phyloP scores from a whole-genome alignment of 331 rosid species.

The Arachis monticola region DNA sequence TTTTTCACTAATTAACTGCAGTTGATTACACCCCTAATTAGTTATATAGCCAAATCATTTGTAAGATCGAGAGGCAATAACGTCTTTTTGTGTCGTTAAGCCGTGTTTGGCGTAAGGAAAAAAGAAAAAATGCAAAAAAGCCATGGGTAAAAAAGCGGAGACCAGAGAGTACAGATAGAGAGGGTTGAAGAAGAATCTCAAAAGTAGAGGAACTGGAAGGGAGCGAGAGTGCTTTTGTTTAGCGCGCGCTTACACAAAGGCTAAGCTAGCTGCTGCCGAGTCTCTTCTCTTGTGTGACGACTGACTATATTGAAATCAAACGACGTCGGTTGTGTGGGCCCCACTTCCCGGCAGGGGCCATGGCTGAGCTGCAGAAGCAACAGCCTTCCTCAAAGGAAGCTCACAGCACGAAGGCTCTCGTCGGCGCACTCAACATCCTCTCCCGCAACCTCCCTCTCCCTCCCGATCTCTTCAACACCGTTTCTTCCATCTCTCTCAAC shows the following conservation, averaged over 20 bases:
- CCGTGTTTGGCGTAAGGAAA: slow-evolving; percentile 45
- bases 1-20: too few relatives aligned
- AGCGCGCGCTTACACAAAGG: background rate
- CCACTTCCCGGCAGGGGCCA: slow-evolving; percentile 65
- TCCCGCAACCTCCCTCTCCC: slow-evolving; percentile 90
- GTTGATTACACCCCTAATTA: too few relatives aligned
- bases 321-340: slow-evolving; percentile 39
- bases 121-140: background rate
- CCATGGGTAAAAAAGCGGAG: slow-evolving; percentile 16
- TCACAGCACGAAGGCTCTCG: slow-evolving; percentile 64
- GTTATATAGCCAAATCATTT: background rate
- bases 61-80: slow-evolving; percentile 23
- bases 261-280: background rate
- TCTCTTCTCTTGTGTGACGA: too few relatives aligned
- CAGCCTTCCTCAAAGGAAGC: slow-evolving; percentile 11
- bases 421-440: slow-evolving; percentile 77
- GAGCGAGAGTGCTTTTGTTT: background rate
- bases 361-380: slow-evolving; percentile 8
- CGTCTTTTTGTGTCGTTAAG: slow-evolving; percentile 36
- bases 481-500: slow-evolving; percentile 64
- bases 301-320: background rate
- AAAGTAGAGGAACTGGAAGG: background rate
- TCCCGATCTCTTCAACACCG: slow-evolving; percentile 70
- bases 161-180: background rate
- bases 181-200: slow-evolving; percentile 30